phyloP scores from a whole-genome alignment of 2,329 filamentous ascomycete species.

The Trichoderma harzianum region DNA sequence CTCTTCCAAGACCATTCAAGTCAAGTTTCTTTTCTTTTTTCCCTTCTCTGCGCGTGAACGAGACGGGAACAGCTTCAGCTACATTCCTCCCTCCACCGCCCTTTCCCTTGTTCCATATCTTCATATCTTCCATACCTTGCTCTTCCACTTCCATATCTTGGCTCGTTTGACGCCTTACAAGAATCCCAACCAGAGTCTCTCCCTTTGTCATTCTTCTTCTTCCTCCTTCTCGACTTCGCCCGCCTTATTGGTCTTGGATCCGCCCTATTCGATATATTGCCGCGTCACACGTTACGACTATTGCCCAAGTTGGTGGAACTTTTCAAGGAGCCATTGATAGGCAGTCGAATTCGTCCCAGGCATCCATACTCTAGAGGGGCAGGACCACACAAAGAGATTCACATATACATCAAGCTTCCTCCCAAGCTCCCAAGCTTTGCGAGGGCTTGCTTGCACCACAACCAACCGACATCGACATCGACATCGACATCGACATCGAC shows the following conservation, averaged over 20 bases:
- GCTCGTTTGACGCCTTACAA: constrained; percentile 6
- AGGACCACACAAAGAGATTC: neutral
- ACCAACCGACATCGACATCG: neutral
- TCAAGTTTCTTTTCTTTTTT: neutral
- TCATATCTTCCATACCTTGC: neutral
- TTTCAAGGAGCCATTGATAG: constrained; percentile 10
- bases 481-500: neutral
- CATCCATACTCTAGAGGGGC: constrained; percentile 8
- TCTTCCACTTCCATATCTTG: neutral
- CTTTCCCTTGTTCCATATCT: constrained; percentile 8
- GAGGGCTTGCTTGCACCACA: constrained; percentile 3
- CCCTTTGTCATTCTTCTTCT: constrained; percentile 5
- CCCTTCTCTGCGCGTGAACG: neutral
- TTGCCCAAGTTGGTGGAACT: constrained; percentile 12
- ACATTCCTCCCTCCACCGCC: constrained; percentile 17
- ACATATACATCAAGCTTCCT: constrained; percentile 22
- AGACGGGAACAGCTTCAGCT: constrained; percentile 2
- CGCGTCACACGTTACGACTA: neutral
- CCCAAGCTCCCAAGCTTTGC: constrained; percentile 20
- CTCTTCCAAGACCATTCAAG: neutral
- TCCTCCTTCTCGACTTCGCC: neutral
- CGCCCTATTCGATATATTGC: constrained; percentile 2
- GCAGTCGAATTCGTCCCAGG: constrained; percentile 22
- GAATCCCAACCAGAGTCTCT: constrained; percentile 6
- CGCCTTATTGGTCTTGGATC: constrained; percentile 5